Evolutionary conservation across 495 filamentous ascomycete genomes (phyloP).

Genomic region (Podospora tetraspora): DNA sequence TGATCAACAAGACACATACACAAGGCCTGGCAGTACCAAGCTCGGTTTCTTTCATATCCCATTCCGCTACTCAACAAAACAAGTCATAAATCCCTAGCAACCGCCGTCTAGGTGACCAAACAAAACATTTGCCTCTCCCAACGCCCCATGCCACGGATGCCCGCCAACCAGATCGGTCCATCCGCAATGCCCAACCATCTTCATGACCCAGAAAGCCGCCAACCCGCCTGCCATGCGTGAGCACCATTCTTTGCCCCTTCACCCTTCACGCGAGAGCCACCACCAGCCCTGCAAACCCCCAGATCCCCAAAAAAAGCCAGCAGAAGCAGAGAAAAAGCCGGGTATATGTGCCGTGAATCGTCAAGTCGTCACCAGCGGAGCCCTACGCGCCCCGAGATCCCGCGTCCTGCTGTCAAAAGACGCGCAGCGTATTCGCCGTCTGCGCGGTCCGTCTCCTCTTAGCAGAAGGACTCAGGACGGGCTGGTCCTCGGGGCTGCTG

Average conservation of each 20-base stretch:
- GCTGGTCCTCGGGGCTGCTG: constrained; percentile 21
- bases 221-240: constrained; percentile 5
- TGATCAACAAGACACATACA: background rate
- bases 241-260: background rate
- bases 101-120: background rate
- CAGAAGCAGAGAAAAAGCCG: background rate
- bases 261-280: background rate
- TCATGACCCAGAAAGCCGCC: background rate
- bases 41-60: background rate
- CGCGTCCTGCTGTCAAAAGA: constrained; percentile 20
- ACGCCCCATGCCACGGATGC: background rate
- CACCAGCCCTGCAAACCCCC: background rate
- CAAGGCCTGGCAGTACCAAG: background rate
- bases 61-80: background rate
- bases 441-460: constrained; percentile 30
- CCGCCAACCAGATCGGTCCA: background rate
- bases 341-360: constrained; percentile 13
- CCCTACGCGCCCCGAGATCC: background rate
- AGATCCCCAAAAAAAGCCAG: background rate
- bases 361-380: constrained; percentile 2
- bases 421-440: constrained; percentile 19
- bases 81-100: background rate
- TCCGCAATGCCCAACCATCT: background rate
- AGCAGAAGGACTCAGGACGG: constrained; percentile 29
- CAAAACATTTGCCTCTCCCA: background rate